phyloP scores from a whole-genome alignment of 2,329 filamentous ascomycete genomes.

The Exophiala lecanii-corni region DNA sequence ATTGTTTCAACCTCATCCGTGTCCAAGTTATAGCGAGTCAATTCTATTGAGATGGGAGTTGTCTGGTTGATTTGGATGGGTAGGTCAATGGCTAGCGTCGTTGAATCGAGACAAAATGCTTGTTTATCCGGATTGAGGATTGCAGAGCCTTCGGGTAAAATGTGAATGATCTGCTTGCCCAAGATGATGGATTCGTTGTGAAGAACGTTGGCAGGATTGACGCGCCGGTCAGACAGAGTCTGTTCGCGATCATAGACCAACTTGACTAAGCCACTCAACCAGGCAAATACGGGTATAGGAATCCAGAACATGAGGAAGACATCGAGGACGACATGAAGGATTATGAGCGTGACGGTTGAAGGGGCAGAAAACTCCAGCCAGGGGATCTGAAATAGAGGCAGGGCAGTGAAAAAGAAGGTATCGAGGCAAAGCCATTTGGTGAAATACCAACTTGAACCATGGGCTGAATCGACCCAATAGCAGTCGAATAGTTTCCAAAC shows the following conservation, averaged over 20 bases:
- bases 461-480: constrained; percentile 71
- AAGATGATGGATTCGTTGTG: constrained; percentile 92
- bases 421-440: constrained; percentile 92
- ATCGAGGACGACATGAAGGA: constrained; percentile 68
- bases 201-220: constrained; percentile 80
- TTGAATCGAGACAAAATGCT: constrained; percentile 74
- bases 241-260: constrained; percentile 88
- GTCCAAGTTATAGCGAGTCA: constrained; percentile 81
- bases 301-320: constrained; percentile 91
- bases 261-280: constrained; percentile 68
- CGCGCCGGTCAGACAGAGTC: constrained; percentile 86
- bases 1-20: constrained; percentile 76
- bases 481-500: constrained; percentile 88
- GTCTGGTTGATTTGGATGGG: constrained; percentile 95
- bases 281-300: constrained; percentile 69
- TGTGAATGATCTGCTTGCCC: constrained; percentile 96
- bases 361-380: constrained; percentile 89
- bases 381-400: constrained; percentile 85
- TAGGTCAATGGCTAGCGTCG: constrained; percentile 58
- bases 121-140: constrained; percentile 74
- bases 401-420: constrained; percentile 76
- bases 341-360: constrained; percentile 66
- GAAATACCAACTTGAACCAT: constrained; percentile 84
- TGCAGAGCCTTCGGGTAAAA: constrained; percentile 91
- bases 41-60: constrained; percentile 77